Percentiles rank a stretch among this genome's conserved stretches.
Evolutionary conservation across 2,329 filamentous ascomycete species (phyloP).

Genomic region (Stemphylium vesicarium): DNA sequence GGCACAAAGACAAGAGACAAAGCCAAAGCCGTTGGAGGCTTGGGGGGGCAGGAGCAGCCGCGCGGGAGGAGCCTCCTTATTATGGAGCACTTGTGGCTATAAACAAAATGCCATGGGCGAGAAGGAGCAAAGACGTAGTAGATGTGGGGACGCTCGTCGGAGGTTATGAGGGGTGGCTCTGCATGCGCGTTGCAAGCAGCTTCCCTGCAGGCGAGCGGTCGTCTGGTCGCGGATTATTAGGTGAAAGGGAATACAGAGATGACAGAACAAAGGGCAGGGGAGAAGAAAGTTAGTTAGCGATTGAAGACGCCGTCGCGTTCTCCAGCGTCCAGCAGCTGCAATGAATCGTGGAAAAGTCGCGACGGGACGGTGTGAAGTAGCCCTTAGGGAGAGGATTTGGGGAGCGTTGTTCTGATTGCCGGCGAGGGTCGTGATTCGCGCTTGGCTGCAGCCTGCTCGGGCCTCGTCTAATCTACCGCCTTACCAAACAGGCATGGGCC

Average conservation of each 20-base stretch:
- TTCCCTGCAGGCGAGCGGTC: constrained; percentile 29
- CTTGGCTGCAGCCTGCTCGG: constrained; percentile 29
- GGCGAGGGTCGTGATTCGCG: constrained; percentile 32
- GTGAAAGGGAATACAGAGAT: constrained; percentile 23
- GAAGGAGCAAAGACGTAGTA: constrained; percentile 16
- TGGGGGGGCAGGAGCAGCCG: constrained; percentile 6
- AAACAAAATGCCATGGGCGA: constrained; percentile 19
- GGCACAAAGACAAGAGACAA: not conserved
- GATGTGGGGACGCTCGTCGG: constrained; percentile 23
- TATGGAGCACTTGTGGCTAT: constrained; percentile 16
- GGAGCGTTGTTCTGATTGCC: constrained; percentile 17
- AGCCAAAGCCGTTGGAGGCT: constrained; percentile 11
- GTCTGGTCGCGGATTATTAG: constrained; percentile 28
- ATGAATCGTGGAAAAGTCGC: constrained; percentile 21
- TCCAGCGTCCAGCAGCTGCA: constrained; percentile 28
- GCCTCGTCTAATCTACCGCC: constrained; percentile 21
- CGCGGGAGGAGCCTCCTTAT: constrained; percentile 12
- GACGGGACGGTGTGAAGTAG: constrained; percentile 27
- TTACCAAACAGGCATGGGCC: constrained; percentile 15
- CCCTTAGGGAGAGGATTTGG: constrained; percentile 28
- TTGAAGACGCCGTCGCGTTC: constrained; percentile 24
- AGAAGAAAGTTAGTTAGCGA: constrained; percentile 31
- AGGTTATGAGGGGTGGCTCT: constrained; percentile 30
- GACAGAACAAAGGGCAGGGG: constrained; percentile 17
- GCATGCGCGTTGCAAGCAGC: constrained; percentile 36